Base-by-base conservation (phyloP, 257 asterid species). In the Rhazya stricta region DNA sequence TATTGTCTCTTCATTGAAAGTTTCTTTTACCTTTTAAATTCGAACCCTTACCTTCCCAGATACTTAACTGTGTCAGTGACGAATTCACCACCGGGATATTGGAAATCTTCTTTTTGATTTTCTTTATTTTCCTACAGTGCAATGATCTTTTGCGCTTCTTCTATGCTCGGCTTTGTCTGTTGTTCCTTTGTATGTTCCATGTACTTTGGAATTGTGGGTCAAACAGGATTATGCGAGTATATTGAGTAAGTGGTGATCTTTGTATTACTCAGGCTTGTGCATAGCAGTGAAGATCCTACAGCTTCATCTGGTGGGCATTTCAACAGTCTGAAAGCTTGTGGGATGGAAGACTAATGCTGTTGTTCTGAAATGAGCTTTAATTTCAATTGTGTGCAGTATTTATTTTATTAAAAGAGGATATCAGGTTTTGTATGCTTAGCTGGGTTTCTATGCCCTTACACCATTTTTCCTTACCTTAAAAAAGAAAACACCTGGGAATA, bases 291-390 rank as follows among this genome's bases (percentile, higher is more conserved):
- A 79, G 85, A 85, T 83, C 86, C 85, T 83, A 78, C 78, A 81
- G 82, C 88, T 85, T 81, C 80, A 71, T 79, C 71, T 75, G 87
- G 81, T 81, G 85, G 87, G 82, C 84, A 66, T 79, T 75, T 79
- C 84, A 63, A 75, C 79, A 43, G 66, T 77, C 79, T 45, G 70
- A 68, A 72, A 68, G 79, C 84, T 77, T 81, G 78, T 79, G 80
- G 77, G 82, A 78, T 85, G 80, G 83, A 81, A 79, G 85, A 75
- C 70, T 69, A 67, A 50, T 78, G 74, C 66, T 80, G 83, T 73
- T 82, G 61, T 79, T 79, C 63, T 74, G 78, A 81, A 78, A 61
- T 69, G 71, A 62, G 66, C 77, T 72, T 78, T 78, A 78, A 39
- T 78, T 67, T 69, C 4, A 19, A 37, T 63, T 65, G 21, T 78